These are phyloP conservation scores for Candida sakaeoensis DNA, from an alignment of 805 yeast species.

Conservation along the genomic window DNA sequence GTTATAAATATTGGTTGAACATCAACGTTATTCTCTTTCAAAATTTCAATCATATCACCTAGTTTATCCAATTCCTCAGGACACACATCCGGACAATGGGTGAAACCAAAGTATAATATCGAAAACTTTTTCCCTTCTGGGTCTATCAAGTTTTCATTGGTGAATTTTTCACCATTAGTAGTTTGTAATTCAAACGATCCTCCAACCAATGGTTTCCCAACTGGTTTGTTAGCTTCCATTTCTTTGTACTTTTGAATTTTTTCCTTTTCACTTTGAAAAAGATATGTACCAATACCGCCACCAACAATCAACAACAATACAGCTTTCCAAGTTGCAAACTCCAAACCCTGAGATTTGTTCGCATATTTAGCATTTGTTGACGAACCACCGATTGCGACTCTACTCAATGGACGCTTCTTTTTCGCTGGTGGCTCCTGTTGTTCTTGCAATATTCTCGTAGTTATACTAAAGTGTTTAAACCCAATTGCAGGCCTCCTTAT, in stretches of 20 bases:
- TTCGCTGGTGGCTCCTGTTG: background rate
- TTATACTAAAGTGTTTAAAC: background rate
- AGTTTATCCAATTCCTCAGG: slow-evolving; percentile 96
- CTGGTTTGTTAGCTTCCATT: slow-evolving; percentile 80
- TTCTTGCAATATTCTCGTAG: slow-evolving; percentile 1
- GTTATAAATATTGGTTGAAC: slow-evolving; percentile 89
- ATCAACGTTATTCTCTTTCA: slow-evolving; percentile 55
- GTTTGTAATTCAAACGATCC: slow-evolving; percentile 81
- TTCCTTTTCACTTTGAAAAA: slow-evolving; percentile 73
- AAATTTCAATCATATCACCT: slow-evolving; percentile 62
- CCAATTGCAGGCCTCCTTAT: background rate
- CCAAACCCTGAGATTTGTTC: slow-evolving; percentile 40
- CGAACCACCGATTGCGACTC: slow-evolving; percentile 73
- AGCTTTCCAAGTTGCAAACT: slow-evolving; percentile 84
- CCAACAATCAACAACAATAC: slow-evolving; percentile 59
- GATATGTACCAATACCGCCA: slow-evolving; percentile 70
- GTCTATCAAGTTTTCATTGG: slow-evolving; percentile 71
- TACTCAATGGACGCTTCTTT: slow-evolving; percentile 62
- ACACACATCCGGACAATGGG: slow-evolving; percentile 97
- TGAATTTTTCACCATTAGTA: slow-evolving; percentile 66
- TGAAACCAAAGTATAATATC: slow-evolving; percentile 90
- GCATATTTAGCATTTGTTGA: slow-evolving; percentile 31
- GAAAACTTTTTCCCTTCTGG: slow-evolving; percentile 55
- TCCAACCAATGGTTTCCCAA: slow-evolving; percentile 91
- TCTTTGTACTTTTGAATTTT: slow-evolving; percentile 69